Percentiles rank a stretch among this genome's conserved stretches.
Conservation (phyloP, 192 early-diverging fungal genomes). For the Linnemannia zychae region DNA sequence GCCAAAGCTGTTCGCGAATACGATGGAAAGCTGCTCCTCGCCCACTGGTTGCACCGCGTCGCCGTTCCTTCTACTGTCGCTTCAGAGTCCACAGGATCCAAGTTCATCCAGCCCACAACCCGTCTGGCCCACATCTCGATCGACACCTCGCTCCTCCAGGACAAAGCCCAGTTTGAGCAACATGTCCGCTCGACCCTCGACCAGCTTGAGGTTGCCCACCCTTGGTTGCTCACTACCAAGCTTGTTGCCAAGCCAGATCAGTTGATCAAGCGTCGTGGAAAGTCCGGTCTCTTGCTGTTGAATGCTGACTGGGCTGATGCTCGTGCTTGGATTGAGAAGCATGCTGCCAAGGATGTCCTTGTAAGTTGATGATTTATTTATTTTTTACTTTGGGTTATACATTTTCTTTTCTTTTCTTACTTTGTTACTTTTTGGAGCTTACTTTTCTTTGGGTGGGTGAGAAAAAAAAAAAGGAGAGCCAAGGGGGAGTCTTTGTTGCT, state of each 20-base stretch:
- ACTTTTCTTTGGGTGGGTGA: not conserved
- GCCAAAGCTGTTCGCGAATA: slow-evolving; percentile 97
- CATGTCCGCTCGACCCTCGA: slow-evolving; percentile 70
- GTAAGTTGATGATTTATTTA: slow-evolving; percentile 59
- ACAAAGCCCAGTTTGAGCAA: slow-evolving; percentile 68
- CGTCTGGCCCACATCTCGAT: slow-evolving; percentile 87
- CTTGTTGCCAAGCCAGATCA: slow-evolving; percentile 99
- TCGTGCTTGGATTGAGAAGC: slow-evolving; percentile 91
- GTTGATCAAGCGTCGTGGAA: slow-evolving; percentile 98
- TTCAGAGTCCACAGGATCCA: slow-evolving; percentile 57
- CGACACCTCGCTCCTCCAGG: slow-evolving; percentile 67
- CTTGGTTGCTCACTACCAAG: slow-evolving; percentile 87
- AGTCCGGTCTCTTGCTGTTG: slow-evolving; percentile 93
- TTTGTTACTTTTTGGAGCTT: slow-evolving; percentile 1
- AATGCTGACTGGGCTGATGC: slow-evolving; percentile 91
- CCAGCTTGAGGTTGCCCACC: slow-evolving; percentile 80
- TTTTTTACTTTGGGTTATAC: slow-evolving; percentile 2
- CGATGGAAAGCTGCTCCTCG: slow-evolving; percentile 97
- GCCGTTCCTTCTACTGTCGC: slow-evolving; percentile 59
- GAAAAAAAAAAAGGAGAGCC: not conserved
- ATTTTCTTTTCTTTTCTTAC: not conserved
- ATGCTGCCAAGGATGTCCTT: slow-evolving; percentile 87
- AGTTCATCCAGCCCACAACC: slow-evolving; percentile 79
- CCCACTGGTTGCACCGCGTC: slow-evolving; percentile 83
- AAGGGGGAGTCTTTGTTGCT: no score